phyloP scores from a whole-genome alignment of 768 basidiomycete species.

The Tricholoma terreum region DNA sequence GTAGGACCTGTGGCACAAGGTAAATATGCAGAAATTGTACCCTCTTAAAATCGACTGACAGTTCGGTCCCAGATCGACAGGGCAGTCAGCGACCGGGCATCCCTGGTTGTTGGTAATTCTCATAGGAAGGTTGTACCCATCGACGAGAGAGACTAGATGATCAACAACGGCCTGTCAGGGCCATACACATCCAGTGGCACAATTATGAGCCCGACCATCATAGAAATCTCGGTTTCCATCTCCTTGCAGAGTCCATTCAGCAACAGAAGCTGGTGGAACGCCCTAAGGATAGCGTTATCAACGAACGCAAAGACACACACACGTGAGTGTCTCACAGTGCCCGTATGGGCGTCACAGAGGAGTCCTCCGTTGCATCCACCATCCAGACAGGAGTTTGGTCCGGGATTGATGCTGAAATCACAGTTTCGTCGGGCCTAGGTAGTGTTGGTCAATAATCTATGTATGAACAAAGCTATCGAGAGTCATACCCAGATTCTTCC shows the following conservation, averaged over 20 bases:
- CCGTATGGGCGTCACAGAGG: conserved; percentile 47
- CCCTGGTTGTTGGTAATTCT: conserved; percentile 46
- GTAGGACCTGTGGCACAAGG: conserved; percentile 35
- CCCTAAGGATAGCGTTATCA: conserved; percentile 34
- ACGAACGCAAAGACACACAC: background rate
- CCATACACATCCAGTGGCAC: background rate
- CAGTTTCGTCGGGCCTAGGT: conserved; percentile 64
- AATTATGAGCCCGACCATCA: conserved; percentile 39
- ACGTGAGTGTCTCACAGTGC: conserved; percentile 37
- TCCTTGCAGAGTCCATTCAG: conserved; percentile 65
- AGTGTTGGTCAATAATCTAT: background rate
- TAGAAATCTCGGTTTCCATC: conserved; percentile 54
- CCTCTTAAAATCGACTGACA: conserved; percentile 34
- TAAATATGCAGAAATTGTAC: too few species aligned
- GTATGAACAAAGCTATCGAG: background rate
- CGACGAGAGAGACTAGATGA: conserved; percentile 49
- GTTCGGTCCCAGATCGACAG: conserved; percentile 51
- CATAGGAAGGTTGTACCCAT: conserved; percentile 58
- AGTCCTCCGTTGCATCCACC: conserved; percentile 74
- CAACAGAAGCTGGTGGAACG: conserved; percentile 66
- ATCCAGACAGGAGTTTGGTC: conserved; percentile 56
- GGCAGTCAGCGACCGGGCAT: conserved; percentile 47
- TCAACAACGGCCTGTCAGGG: background rate
- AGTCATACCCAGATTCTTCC: conserved; percentile 55
- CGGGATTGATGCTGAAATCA: conserved; percentile 50